phyloP scores from a whole-genome alignment of 352 stramenopile genomes.

The Phytophthora nicotianae region DNA sequence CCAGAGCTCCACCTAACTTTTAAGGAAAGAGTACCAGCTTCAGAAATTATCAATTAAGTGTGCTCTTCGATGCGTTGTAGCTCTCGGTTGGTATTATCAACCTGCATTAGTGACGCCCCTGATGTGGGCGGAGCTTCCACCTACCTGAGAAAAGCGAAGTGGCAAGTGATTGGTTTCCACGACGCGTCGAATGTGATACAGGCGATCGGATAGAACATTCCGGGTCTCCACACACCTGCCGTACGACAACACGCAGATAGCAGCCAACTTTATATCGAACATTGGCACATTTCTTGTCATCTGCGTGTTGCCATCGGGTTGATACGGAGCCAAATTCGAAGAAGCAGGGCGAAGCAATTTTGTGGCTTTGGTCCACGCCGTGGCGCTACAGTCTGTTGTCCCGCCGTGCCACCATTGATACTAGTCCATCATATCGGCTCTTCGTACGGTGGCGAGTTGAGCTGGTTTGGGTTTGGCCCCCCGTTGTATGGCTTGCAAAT shows the following conservation, averaged over 20 bases:
- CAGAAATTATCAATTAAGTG: slow-evolving; percentile 21
- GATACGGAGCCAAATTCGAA: not conserved
- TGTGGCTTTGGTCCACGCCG: slow-evolving; percentile 9
- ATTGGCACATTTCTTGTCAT: slow-evolving; percentile 19
- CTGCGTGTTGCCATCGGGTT: not conserved
- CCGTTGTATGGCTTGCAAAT: slow-evolving; percentile 1
- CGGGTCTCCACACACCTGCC: slow-evolving; percentile 25
- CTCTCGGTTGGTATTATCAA: slow-evolving; percentile 1
- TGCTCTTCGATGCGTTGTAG: not conserved
- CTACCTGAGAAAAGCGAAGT: not conserved
- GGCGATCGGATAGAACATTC: slow-evolving; percentile 18
- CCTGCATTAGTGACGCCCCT: slow-evolving; percentile 1
- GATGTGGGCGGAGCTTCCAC: slow-evolving; percentile 20
- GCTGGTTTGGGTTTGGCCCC: not conserved
- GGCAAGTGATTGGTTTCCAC: slow-evolving; percentile 14
- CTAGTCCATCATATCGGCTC: too few relatives aligned
- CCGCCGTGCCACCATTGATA: not conserved
- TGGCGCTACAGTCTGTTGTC: slow-evolving; percentile 4
- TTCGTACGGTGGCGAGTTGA: slow-evolving; percentile 15
- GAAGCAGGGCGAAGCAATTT: slow-evolving; percentile 3
- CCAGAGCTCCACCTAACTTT: slow-evolving; percentile 22
- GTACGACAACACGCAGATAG: not conserved
- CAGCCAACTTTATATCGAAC: slow-evolving; percentile 46
- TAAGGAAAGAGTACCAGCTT: slow-evolving; percentile 16
- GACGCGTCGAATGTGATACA: slow-evolving; percentile 16